phyloP scores from a whole-genome alignment of 305 asterid species.

The Fraxinus albicans region DNA sequence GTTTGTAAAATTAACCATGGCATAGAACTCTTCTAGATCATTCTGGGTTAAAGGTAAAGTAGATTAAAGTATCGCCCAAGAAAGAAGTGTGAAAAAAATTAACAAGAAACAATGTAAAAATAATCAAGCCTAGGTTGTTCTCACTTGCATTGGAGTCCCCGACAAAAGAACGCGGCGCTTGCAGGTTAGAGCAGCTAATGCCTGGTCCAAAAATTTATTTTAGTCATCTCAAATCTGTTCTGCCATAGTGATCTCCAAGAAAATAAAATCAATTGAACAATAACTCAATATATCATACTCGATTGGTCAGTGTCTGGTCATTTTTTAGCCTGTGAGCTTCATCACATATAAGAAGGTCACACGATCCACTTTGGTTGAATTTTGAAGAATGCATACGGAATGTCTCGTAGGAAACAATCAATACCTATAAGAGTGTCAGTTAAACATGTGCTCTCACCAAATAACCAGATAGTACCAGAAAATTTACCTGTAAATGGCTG shows the following conservation, averaged over 20 bases:
- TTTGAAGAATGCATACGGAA: constrained; percentile 90
- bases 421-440: constrained; percentile 49
- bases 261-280: constrained; percentile 25
- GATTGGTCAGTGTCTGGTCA: constrained; percentile 92
- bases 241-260: constrained; percentile 16
- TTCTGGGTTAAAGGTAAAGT: constrained; percentile 50
- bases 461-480: constrained; percentile 24
- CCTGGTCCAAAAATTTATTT: constrained; percentile 54
- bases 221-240: constrained; percentile 29
- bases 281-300: constrained; percentile 54
- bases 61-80: constrained; percentile 8
- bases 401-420: constrained; percentile 96
- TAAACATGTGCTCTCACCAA: constrained; percentile 12
- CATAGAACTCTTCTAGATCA: constrained; percentile 96
- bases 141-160: constrained; percentile 99
- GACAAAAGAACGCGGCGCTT: constrained; percentile 80
- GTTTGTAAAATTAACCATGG: constrained; percentile 96
- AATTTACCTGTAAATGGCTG: constrained; percentile 62
- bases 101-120: constrained; percentile 14
- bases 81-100: constrained; percentile 10
- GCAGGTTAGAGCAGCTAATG: constrained; percentile 89
- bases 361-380: constrained; percentile 72
- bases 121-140: constrained; percentile 28
- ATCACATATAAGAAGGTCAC: constrained; percentile 96
- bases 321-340: constrained; percentile 98